Evolutionary conservation across 331 rosid species (phyloP).

Genomic region (Quercus lobata): DNA sequence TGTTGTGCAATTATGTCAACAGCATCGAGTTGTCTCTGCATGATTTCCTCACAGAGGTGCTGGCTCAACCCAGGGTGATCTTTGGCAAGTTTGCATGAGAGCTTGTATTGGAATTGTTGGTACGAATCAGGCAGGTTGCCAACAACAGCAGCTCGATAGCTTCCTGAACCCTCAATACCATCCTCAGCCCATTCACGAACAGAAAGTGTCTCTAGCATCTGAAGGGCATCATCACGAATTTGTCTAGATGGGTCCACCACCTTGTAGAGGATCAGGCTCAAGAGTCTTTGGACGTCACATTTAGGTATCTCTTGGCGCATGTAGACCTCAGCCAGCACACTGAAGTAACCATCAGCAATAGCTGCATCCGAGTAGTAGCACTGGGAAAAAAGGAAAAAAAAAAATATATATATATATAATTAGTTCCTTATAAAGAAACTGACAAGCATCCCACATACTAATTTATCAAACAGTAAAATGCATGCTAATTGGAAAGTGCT

Average conservation of each 20-base stretch:
- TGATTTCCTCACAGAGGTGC: slow-evolving; percentile 99
- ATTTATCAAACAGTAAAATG: neutral
- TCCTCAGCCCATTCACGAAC: slow-evolving; percentile 98
- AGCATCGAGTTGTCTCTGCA: slow-evolving; percentile 99
- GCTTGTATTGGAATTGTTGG: slow-evolving; percentile 98
- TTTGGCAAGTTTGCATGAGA: slow-evolving; percentile 97
- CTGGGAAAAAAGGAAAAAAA: slow-evolving; percentile 33
- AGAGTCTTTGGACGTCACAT: slow-evolving; percentile 94
- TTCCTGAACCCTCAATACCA: slow-evolving; percentile 90
- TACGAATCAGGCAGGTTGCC: slow-evolving; percentile 99
- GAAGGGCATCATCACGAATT: slow-evolving; percentile 99
- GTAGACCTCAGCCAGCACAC: slow-evolving; percentile 98
- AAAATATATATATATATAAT: too few species aligned
- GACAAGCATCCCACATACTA: neutral
- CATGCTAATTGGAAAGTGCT: neutral
- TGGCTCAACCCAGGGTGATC: slow-evolving; percentile 98
- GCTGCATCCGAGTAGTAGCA: slow-evolving; percentile 96
- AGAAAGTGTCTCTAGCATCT: slow-evolving; percentile 99
- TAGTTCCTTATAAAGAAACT: too few species aligned
- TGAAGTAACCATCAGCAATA: slow-evolving; percentile 97
- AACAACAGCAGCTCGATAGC: slow-evolving; percentile 98
- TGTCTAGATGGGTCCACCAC: slow-evolving; percentile 98
- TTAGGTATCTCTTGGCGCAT: slow-evolving; percentile 99
- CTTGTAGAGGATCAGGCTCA: slow-evolving; percentile 95
- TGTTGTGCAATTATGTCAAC: slow-evolving; percentile 99